Evolutionary conservation across 495 filamentous ascomycete species (phyloP).

Genomic region (Trichoderma gamsii): DNA sequence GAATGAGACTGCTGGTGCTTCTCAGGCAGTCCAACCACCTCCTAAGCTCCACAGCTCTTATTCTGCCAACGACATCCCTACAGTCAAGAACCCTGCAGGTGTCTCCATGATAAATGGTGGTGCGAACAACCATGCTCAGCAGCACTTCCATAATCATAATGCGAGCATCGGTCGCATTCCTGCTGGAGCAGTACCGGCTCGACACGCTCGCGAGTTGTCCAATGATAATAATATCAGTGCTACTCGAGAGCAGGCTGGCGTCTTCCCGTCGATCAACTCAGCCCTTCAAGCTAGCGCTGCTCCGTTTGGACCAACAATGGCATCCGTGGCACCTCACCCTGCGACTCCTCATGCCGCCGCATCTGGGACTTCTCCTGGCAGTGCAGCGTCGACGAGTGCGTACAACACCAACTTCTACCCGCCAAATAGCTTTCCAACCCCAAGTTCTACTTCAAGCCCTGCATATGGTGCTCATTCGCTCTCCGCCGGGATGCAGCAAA

Average conservation of each 20-base stretch:
- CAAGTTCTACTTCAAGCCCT: constrained; percentile 11
- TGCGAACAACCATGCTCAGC: constrained; percentile 64
- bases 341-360: constrained; percentile 7
- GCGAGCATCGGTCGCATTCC: constrained; percentile 74
- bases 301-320: constrained; percentile 54
- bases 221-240: constrained; percentile 35
- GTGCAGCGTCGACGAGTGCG: constrained; percentile 16
- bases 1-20: constrained; percentile 24
- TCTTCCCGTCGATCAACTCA: constrained; percentile 52
- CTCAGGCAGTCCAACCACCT: constrained; percentile 33
- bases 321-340: constrained; percentile 25
- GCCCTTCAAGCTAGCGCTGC: constrained; percentile 72
- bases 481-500: constrained; percentile 51
- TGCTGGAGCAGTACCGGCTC: constrained; percentile 47
- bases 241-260: constrained; percentile 43
- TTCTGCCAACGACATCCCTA: constrained; percentile 86
- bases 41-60: constrained; percentile 80
- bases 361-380: constrained; percentile 15
- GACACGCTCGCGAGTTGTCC: constrained; percentile 59
- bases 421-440: constrained; percentile 21
- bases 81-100: constrained; percentile 53
- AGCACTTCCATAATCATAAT: constrained; percentile 78
- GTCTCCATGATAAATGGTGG: constrained; percentile 28
- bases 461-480: constrained; percentile 51
- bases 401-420: constrained; percentile 33